phyloP scores from a whole-genome alignment of 345 rosid genomes.

The Dovyalis caffra region DNA sequence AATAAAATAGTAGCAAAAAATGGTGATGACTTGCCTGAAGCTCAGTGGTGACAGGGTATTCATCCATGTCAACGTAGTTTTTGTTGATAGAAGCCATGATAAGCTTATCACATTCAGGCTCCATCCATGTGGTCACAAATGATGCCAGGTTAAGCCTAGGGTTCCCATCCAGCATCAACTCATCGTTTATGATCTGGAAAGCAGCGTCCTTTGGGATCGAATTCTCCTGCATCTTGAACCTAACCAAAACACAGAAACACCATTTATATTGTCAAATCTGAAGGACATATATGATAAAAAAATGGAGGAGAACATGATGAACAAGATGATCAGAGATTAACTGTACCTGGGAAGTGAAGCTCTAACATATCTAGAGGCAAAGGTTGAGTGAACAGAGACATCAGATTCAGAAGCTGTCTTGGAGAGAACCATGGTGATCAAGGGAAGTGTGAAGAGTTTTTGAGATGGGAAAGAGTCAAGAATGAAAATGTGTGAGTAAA shows the following conservation, averaged over 20 bases:
- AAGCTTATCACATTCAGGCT: slow-evolving; percentile 37
- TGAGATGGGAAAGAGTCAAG: neutral
- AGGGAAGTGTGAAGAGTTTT: neutral
- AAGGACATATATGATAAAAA: neutral
- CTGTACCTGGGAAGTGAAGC: slow-evolving; percentile 25
- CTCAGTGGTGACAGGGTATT: slow-evolving; percentile 36
- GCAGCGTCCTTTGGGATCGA: slow-evolving; percentile 39
- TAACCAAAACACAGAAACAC: neutral
- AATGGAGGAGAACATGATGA: neutral
- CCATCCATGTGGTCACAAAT: slow-evolving; percentile 38
- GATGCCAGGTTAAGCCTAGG: slow-evolving; percentile 36
- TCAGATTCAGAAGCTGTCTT: slow-evolving; percentile 14
- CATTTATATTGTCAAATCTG: too few relatives aligned
- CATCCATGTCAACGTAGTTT: slow-evolving; percentile 38
- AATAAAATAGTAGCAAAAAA: too few relatives aligned
- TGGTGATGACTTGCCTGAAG: slow-evolving; percentile 16
- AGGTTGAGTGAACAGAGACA: slow-evolving; percentile 27
- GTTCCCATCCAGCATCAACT: slow-evolving; percentile 37
- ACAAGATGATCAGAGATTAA: neutral
- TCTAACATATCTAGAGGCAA: slow-evolving; percentile 29
- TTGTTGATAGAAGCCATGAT: slow-evolving; percentile 30
- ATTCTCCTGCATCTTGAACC: slow-evolving; percentile 26
- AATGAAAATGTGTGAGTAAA: neutral
- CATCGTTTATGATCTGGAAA: slow-evolving; percentile 33
- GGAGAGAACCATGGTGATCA: slow-evolving; percentile 23